A percentile compares a stretch with the other conserved stretches of the same genome.
phyloP scores from a whole-genome alignment of 495 filamentous ascomycete genomes.

The Neurospora hispaniola region DNA sequence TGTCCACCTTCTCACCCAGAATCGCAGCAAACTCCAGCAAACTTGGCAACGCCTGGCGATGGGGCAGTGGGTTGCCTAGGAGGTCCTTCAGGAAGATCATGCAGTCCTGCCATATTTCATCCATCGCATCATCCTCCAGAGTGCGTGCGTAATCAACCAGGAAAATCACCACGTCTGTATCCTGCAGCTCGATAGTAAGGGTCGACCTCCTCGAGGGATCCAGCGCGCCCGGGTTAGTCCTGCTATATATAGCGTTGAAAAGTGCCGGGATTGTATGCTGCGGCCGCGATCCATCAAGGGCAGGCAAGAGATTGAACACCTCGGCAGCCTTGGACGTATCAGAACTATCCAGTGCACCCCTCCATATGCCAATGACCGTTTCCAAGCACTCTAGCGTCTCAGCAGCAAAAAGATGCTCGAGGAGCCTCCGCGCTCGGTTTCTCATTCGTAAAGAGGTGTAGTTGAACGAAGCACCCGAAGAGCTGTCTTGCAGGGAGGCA shows the following conservation, averaged over 20 bases:
- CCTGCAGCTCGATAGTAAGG: constrained; percentile 70
- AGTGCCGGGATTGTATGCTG: constrained; percentile 92
- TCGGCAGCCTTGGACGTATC: constrained; percentile 31
- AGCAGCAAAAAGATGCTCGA: constrained; percentile 88
- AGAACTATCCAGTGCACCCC: constrained; percentile 26
- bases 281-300: constrained; percentile 81
- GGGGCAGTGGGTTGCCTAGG: constrained; percentile 86
- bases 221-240: constrained; percentile 73
- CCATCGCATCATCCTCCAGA: constrained; percentile 95
- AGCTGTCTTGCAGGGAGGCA: constrained; percentile 46
- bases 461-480: constrained; percentile 71
- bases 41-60: constrained; percentile 79
- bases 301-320: constrained; percentile 78
- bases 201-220: constrained; percentile 75
- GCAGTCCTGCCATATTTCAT: constrained; percentile 96
- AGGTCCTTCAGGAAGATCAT: constrained; percentile 84
- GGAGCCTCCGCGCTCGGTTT: constrained; percentile 72
- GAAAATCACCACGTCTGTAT: constrained; percentile 76
- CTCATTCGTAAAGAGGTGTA: constrained; percentile 84
- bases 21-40: constrained; percentile 83
- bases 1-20: constrained; percentile 86
- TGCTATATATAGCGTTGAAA: constrained; percentile 92
- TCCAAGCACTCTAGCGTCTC: constrained; percentile 94
- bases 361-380: constrained; percentile 78
- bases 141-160: constrained; percentile 80